Base-by-base conservation (phyloP, 192 early-diverging fungal genomes). In the Coemansia sp. region DNA sequence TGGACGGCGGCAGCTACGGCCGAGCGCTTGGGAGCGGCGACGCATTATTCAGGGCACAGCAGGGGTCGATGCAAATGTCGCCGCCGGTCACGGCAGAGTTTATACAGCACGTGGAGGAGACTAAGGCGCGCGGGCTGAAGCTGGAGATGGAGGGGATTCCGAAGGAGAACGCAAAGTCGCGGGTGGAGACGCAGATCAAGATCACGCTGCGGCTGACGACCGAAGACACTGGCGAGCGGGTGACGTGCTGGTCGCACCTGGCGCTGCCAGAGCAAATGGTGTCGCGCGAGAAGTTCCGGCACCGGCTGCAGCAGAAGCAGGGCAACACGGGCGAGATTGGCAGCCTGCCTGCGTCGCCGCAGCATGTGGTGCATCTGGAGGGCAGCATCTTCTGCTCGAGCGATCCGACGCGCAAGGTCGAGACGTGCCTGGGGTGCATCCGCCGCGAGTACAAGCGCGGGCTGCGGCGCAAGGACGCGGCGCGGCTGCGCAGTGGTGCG, bases 131-230 rank as follows among this genome's bases (percentile, higher is more conserved):
- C 10, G 80, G 80, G 19, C 72, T 83, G 47, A 45, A 47, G 45
- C 59, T 83, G 31, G 65, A 64, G 43, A 63, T 83, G 24, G 80
- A 83, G 25, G 80, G 80, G 17, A 77, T 83, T n/a, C 65, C 80
- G 29, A 58, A 45, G 32, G 80, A 83, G 37, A 83, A 83, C 29
- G 91, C 91, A 31, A 94, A 94, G 73, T 96, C 93, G 11, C 83
- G 95, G 6, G 95, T 97, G 39, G 95, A 98, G 81, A 98, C 96
- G 20, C 96, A 96, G 79, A 95, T 95, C 70, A 95, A 94, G 62
- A 83, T 97, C 25, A 94, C 92, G 32, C 73, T 98, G 68, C 92
- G 94, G 66, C 84, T 98, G 27, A 85, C 90, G 1, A 90, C 86
- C 14, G 51, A 54, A 25, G 73, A 81, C 43, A 65, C 83, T 57